Conservation (phyloP, 305 asterid genomes). For the Salvia sclarea region DNA sequence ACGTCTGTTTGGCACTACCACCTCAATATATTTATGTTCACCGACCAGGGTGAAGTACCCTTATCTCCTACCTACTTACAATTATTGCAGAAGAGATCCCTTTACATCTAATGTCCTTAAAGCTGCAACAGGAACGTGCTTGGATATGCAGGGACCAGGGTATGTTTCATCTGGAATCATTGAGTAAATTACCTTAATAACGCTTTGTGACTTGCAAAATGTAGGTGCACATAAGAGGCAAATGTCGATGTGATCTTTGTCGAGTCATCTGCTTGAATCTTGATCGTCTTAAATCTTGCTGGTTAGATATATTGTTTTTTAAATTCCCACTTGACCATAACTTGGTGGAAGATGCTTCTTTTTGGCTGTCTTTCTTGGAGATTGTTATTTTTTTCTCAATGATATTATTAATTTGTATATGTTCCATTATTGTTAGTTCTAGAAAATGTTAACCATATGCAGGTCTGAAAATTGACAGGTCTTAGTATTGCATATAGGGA, state of each 20-base stretch:
- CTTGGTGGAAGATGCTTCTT: neutral
- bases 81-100: neutral
- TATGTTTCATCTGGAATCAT: neutral
- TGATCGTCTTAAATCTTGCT: neutral
- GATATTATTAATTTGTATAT: neutral
- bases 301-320: slow-evolving; percentile 1
- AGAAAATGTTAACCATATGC: neutral
- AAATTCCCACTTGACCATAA: neutral
- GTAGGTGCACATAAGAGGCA: neutral
- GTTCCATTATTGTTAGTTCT: neutral
- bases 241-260: neutral
- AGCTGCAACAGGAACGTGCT: neutral
- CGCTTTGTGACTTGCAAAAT: neutral
- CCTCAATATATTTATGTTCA: neutral
- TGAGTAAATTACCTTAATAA: neutral
- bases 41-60: slow-evolving; percentile 2
- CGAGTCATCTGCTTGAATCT: neutral
- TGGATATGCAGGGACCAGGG: neutral
- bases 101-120: neutral
- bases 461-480: slow-evolving; percentile 22
- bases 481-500: slow-evolving; percentile 29
- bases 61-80: slow-evolving; percentile 9
- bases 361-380: neutral
- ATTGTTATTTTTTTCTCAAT: neutral
- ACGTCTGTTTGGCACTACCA: neutral